Percentiles rank a stretch among this genome's conserved stretches.
phyloP scores from a whole-genome alignment of 768 basidiomycete species.

The Sutorius australiensis region DNA sequence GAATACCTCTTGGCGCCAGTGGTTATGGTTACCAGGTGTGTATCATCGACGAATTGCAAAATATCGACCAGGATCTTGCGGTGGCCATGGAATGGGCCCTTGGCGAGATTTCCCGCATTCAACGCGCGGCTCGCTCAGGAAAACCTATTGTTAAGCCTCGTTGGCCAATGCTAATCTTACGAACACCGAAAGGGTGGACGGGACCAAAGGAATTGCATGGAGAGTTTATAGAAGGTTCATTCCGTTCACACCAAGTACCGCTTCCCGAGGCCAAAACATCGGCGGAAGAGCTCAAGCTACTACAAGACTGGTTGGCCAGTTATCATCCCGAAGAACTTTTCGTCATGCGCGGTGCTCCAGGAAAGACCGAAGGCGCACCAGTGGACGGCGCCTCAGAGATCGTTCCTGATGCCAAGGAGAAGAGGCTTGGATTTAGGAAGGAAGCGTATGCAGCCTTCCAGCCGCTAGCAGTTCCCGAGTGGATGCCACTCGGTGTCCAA shows the following conservation, averaged over 20 bases:
- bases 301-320: constrained; percentile 71
- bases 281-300: constrained; percentile 53
- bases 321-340: constrained; percentile 73
- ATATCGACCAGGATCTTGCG: constrained; percentile 76
- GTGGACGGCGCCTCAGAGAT: constrained; percentile 52
- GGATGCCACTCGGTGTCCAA: constrained; percentile 50
- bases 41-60: constrained; percentile 64
- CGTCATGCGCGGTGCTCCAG: constrained; percentile 17
- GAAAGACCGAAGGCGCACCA: constrained; percentile 44
- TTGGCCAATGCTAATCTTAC: constrained; percentile 84
- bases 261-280: constrained; percentile 68
- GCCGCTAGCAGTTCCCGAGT: constrained; percentile 63
- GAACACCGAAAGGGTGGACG: constrained; percentile 80
- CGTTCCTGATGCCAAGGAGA: constrained; percentile 50
- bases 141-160: constrained; percentile 82
- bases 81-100: constrained; percentile 81
- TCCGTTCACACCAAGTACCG: constrained; percentile 86
- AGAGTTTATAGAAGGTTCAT: constrained; percentile 77
- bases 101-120: constrained; percentile 69
- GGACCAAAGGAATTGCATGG: constrained; percentile 65
- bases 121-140: constrained; percentile 71
- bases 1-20: constrained; percentile 28
- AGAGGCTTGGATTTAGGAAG: constrained; percentile 66
- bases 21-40: constrained; percentile 89
- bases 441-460: constrained; percentile 62